Percentiles rank a stretch among this genome's conserved stretches.
Evolutionary conservation across 768 basidiomycete species (phyloP).

Genomic region (Leccinum pellstonianum): DNA sequence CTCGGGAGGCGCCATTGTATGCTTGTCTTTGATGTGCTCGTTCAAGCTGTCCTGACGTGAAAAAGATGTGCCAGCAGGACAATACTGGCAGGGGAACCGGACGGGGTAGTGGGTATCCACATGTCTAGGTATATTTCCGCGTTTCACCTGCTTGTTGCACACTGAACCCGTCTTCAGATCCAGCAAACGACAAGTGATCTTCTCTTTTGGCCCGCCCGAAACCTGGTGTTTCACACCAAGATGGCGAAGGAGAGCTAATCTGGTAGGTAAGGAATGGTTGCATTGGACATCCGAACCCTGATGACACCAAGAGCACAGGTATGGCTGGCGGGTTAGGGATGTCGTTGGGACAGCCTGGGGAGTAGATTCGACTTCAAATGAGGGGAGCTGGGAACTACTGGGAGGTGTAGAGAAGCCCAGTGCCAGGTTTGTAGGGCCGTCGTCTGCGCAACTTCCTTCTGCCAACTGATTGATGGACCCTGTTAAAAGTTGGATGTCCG

Average conservation of each 20-base stretch:
- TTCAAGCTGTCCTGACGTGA: conserved; percentile 23
- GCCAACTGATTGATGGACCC: not conserved
- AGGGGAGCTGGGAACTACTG: not conserved
- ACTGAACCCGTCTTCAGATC: not conserved
- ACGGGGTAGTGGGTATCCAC: conserved; percentile 16
- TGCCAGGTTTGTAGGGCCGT: not conserved
- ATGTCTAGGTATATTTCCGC: conserved; percentile 21
- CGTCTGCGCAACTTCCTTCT: not conserved
- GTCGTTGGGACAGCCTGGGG: not conserved
- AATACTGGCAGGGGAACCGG: conserved; percentile 16
- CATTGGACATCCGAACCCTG: conserved; percentile 1
- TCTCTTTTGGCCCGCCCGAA: not conserved
- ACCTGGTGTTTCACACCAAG: conserved; percentile 13
- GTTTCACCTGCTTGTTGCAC: conserved; percentile 4
- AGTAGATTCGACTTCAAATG: not conserved
- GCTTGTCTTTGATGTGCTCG: conserved; percentile 14
- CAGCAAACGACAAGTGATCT: conserved; percentile 12
- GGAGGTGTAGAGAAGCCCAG: not conserved
- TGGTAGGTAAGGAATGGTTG: not conserved
- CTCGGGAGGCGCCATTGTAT: not conserved
- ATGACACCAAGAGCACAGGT: conserved; percentile 17
- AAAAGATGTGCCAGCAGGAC: conserved; percentile 14
- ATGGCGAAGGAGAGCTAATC: conserved; percentile 18
- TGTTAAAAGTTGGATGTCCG: not conserved
- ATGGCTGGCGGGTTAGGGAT: not conserved